Evolutionary conservation across 2,329 filamentous ascomycete species (phyloP), one percentile per base, ranked within the genome.

Genomic region (Xylariaceae sp.): DNA sequence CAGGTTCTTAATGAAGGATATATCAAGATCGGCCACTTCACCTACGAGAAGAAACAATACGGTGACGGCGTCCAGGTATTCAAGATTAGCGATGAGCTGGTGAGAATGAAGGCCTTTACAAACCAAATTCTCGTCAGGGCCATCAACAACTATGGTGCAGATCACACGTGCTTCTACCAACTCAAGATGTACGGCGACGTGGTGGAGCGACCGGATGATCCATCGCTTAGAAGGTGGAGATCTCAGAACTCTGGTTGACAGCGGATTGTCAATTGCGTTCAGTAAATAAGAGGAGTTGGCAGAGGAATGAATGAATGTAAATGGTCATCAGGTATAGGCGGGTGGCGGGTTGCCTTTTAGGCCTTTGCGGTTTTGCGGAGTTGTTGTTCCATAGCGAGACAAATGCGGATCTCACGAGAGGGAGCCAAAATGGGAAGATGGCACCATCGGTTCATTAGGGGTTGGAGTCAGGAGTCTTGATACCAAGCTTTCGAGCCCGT

Each of bases 101-200:
- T 71, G n/a, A 69, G 70, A 1, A 72, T 86, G 13, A 70, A 73
- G 4, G 78, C 79, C 11, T 72, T 72, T 13, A 84, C 84, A 3
- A 77, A 79, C 52, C 74, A 80, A 7, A 69, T 88, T 6, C 69
- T 84, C 15, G 70, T 89, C 23, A 76, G 84, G 10, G 80, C 82
- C 1, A 71, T 78, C 57, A 82, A 74, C 67, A 88, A 88, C 68
- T 80, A 85, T 66, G 85, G 85, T 11, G 75, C 77, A 8, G 69
- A 82, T 51, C 84, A 86, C 67, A 88, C 85, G 2, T 88, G 86
- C 69, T 81, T 89, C 66, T 89, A 88, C 72, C 76, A 85, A 1
- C 72, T 87, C n/a, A 75, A 79, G 58, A 60, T 88, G 50, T 87
- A 83, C 68, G 86, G 79, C 13, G 71, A 80, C 37, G 56, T 67